These are phyloP conservation scores for Auricularia auricula-judae DNA, from an alignment of 768 basidiomycete genomes.

Conservation along the genomic window DNA sequence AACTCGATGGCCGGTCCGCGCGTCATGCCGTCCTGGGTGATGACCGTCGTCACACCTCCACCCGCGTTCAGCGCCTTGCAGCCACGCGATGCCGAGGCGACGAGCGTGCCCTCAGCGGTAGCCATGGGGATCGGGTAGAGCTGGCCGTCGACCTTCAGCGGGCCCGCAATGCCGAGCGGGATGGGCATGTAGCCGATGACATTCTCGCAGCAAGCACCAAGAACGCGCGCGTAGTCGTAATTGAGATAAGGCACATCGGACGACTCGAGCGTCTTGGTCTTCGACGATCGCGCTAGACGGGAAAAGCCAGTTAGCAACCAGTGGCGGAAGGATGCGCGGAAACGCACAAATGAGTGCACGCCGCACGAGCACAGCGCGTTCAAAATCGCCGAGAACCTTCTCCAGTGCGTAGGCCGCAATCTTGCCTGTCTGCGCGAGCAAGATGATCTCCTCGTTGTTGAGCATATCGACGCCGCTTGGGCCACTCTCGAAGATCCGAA, in stretches of 20 bases:
- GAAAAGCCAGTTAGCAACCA: constrained; percentile 6
- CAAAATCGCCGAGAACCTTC: constrained; percentile 82
- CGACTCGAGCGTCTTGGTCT: constrained; percentile 70
- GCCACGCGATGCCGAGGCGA: constrained; percentile 93
- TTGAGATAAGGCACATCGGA: constrained; percentile 72
- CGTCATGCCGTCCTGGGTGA: constrained; percentile 92
- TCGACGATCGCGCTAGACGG: constrained; percentile 63
- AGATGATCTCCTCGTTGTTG: constrained; percentile 85
- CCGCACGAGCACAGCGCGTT: constrained; percentile 78
- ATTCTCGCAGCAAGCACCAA: constrained; percentile 98
- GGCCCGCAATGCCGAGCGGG: constrained; percentile 93
- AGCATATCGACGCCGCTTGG: constrained; percentile 55
- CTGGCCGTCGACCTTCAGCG: constrained; percentile 79
- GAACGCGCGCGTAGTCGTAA: constrained; percentile 90
- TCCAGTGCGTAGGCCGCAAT: constrained; percentile 92
- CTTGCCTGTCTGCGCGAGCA: constrained; percentile 84
- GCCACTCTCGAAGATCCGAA: constrained; percentile 68
- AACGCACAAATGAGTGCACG: constrained; percentile 82
- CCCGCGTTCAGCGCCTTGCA: constrained; percentile 96
- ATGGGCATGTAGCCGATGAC: constrained; percentile 95
- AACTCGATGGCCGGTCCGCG: constrained; percentile 98
- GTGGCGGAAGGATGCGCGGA: background rate
- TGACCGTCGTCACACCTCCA: constrained; percentile 89
- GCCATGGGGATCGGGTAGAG: constrained; percentile 94
- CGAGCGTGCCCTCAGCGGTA: constrained; percentile 97